Evolutionary conservation across 2,329 filamentous ascomycete genomes (phyloP), one percentile per base, ranked within the genome.

Genomic region (Dactylellina drechsleri): DNA sequence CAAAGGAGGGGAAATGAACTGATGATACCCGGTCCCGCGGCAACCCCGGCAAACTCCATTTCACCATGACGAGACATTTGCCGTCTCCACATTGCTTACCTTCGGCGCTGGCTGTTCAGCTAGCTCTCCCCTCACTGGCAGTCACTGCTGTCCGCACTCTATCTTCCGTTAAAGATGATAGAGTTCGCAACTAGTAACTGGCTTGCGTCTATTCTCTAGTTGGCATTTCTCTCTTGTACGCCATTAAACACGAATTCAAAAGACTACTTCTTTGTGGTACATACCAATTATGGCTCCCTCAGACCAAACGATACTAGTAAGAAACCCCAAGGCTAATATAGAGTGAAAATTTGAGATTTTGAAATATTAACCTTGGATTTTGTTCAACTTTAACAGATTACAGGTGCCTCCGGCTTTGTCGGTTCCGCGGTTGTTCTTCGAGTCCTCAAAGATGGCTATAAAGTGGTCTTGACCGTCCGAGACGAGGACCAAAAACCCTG

Each of bases 401-500:
- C 72, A 28, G 72, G 72, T 12, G 72, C 72, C 3, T 71, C 72
- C 28, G 72, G 86, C 23, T 87, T 87, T 78, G 86, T 87, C 56
- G 86, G 85, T n/a, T 85, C 85, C 1, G 85, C 86, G 59, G 80
- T 87, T 36, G 82, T 87, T 2, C 83, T 85, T 57, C 78, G 80
- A 5, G 80, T 87, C 3, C 79, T 87, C 15, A 80, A 83, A 1
- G 80, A 81, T 4, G 83, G 83, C 81, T 84, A 80, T 65, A 79
- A 66, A 12, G 84, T 86, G 2, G 82, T 84, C 2, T 82, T 83
- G 0, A 86, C 85, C 1, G 84, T 84, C 0, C 82, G 85, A 12
- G 84, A 84, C 0, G 78, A 84, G 6, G 18, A 28, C 0, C 71
- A 75, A 56, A 62, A 47, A 7, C 45, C 50, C 15, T 75, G 71